These are phyloP conservation scores for Fusarium multiceps DNA, from an alignment of 2,329 filamentous ascomycete species.

Conservation along the genomic window DNA sequence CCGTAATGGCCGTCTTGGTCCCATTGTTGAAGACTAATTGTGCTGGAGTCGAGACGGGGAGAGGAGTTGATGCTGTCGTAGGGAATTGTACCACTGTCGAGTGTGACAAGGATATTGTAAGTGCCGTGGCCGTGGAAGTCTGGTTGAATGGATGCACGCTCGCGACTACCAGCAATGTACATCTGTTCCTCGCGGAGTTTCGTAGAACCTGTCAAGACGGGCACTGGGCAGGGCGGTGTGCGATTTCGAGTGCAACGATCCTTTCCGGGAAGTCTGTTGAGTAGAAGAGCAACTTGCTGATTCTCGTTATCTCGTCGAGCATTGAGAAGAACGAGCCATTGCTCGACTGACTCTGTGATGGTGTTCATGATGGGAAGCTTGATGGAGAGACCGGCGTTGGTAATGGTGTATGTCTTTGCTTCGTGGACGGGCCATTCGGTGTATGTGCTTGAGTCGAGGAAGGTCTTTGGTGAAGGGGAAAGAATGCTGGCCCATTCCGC, in stretches of 20 bases:
- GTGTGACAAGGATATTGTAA: conserved; percentile 9
- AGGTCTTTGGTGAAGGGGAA: conserved; percentile 10
- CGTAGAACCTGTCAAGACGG: background rate
- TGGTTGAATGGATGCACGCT: conserved; percentile 4
- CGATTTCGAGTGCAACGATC: conserved; percentile 19
- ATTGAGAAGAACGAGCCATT: conserved; percentile 25
- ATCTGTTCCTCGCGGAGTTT: conserved; percentile 18
- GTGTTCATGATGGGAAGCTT: conserved; percentile 24
- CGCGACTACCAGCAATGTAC: conserved; percentile 20
- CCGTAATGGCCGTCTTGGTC: conserved; percentile 15
- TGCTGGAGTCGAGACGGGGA: conserved; percentile 2
- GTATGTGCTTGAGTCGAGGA: conserved; percentile 16
- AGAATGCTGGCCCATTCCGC: conserved; percentile 24
- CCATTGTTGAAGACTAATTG: conserved; percentile 8
- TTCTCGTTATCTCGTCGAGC: conserved; percentile 19
- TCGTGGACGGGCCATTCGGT: conserved; percentile 26
- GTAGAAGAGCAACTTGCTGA: conserved; percentile 13
- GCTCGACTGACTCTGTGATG: conserved; percentile 22
- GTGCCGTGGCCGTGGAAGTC: conserved; percentile 12
- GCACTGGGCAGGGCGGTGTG: conserved; percentile 5
- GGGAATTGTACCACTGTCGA: conserved; percentile 9
- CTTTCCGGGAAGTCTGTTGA: conserved; percentile 18
- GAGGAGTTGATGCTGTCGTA: conserved; percentile 20
- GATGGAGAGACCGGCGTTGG: conserved; percentile 15
- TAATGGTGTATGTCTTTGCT: conserved; percentile 25